Evolutionary conservation across 352 stramenopile genomes (phyloP).

Genomic region (Vaucheria bursata): DNA sequence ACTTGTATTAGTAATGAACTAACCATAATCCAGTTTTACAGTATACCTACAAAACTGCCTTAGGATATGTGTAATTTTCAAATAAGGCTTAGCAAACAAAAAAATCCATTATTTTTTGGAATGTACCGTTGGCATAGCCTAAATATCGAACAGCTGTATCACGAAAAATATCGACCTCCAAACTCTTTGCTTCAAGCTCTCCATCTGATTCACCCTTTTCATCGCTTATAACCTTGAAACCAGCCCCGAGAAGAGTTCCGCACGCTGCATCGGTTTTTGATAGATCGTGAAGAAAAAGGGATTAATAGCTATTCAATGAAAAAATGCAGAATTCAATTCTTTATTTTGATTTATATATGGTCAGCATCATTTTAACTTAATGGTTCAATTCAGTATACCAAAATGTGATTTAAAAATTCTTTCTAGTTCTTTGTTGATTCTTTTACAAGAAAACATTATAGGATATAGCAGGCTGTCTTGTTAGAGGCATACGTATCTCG

Average conservation of each 20-base stretch:
- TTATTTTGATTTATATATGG: background rate
- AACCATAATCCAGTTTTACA: too few relatives aligned
- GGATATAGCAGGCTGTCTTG: too few relatives aligned
- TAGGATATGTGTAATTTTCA: too few relatives aligned
- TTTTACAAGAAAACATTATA: background rate
- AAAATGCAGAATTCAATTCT: background rate
- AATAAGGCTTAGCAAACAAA: too few relatives aligned
- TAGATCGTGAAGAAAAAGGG: slow-evolving; percentile 1
- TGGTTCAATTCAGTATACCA: background rate
- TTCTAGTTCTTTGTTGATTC: background rate
- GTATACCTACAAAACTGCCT: too few relatives aligned
- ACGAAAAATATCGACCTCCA: slow-evolving; percentile 61
- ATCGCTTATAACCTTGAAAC: slow-evolving; percentile 44
- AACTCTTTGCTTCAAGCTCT: slow-evolving; percentile 13
- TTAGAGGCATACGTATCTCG: too few relatives aligned
- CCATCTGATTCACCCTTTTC: slow-evolving; percentile 20
- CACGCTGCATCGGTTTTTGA: slow-evolving; percentile 15
- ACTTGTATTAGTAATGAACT: too few relatives aligned
- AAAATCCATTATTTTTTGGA: too few relatives aligned
- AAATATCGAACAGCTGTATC: slow-evolving; percentile 73
- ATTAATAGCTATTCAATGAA: background rate
- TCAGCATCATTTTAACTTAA: background rate
- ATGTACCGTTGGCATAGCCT: slow-evolving; percentile 71
- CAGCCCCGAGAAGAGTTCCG: slow-evolving; percentile 32
- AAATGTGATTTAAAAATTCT: background rate